phyloP scores from a whole-genome alignment of 1,284 basidiomycete genomes.

The Marasmius fiardii region DNA sequence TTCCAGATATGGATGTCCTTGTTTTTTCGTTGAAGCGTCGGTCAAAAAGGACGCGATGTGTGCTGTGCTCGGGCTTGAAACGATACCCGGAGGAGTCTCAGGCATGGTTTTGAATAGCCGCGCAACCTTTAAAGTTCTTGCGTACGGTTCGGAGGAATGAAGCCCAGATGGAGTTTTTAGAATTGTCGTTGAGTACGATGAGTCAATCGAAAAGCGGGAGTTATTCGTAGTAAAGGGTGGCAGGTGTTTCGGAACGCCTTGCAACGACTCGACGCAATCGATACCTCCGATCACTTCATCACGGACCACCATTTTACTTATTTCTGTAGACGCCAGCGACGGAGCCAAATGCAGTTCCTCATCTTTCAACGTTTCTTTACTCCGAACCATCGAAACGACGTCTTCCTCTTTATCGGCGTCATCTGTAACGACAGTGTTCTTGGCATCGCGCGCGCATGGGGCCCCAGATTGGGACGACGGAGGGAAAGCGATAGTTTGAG shows the following conservation, averaged over 20 bases:
- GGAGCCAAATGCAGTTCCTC: slow-evolving; percentile 4
- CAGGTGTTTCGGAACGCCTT: too few species aligned
- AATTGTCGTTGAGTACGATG: not conserved
- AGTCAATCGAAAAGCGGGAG: not conserved
- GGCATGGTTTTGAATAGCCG: not conserved
- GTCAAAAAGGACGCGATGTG: not conserved
- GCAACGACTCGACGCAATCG: not conserved
- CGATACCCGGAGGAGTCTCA: not conserved
- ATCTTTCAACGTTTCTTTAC: slow-evolving; percentile 4
- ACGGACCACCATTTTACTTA: slow-evolving; percentile 10
- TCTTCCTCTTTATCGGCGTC: not conserved
- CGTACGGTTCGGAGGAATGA: not conserved
- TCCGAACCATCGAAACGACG: not conserved
- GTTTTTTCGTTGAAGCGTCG: not conserved
- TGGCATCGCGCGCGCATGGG: too few species aligned
- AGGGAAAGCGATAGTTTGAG: not conserved
- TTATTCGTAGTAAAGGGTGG: too few species aligned
- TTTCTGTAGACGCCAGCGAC: slow-evolving; percentile 6
- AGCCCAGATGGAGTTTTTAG: not conserved
- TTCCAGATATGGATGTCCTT: not conserved
- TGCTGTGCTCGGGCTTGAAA: not conserved
- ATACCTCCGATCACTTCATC: slow-evolving; percentile 9
- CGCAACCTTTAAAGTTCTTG: not conserved
- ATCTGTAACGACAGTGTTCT: too few species aligned
- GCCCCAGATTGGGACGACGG: not conserved